Percentiles rank a stretch among this genome's conserved stretches.
Conservation (phyloP, 2,329 filamentous ascomycete species). For the Colletotrichum sp. region DNA sequence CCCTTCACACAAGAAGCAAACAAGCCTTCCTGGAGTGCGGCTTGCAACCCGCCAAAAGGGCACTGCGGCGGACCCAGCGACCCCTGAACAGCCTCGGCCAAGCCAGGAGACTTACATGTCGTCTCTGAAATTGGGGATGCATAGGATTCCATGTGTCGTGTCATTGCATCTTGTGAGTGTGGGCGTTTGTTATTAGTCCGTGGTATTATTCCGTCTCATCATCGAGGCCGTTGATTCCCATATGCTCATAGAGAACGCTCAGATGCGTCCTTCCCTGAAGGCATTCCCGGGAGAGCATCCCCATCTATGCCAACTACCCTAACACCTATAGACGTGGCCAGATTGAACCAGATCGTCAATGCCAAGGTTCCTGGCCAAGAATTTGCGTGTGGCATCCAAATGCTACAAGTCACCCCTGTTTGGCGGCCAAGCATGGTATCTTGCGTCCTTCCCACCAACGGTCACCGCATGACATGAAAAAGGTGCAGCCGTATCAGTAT, state of each 20-base stretch:
- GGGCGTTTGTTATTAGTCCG: background rate
- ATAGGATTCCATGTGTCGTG: background rate
- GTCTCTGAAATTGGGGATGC: background rate
- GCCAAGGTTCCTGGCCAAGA: background rate
- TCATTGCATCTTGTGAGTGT: background rate
- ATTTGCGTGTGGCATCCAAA: background rate
- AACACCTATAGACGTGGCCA: background rate
- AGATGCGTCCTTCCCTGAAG: background rate
- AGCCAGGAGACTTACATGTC: background rate
- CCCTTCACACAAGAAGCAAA: background rate
- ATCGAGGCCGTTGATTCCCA: background rate
- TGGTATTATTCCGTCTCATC: conserved; percentile 7
- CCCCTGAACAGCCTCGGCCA: background rate
- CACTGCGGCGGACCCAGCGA: background rate
- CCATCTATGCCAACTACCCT: background rate
- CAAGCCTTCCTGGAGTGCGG: background rate
- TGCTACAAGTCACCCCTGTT: background rate
- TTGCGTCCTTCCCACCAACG: background rate
- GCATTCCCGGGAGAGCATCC: background rate
- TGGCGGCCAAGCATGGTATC: conserved; percentile 2
- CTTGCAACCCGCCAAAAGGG: background rate
- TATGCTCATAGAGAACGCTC: background rate
- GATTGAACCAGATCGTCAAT: background rate
- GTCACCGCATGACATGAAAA: background rate
- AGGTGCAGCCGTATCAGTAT: background rate